Percentiles rank a stretch among this genome's conserved stretches.
phyloP scores from a whole-genome alignment of 768 basidiomycete genomes.

The Aureoboletus auriporus region DNA sequence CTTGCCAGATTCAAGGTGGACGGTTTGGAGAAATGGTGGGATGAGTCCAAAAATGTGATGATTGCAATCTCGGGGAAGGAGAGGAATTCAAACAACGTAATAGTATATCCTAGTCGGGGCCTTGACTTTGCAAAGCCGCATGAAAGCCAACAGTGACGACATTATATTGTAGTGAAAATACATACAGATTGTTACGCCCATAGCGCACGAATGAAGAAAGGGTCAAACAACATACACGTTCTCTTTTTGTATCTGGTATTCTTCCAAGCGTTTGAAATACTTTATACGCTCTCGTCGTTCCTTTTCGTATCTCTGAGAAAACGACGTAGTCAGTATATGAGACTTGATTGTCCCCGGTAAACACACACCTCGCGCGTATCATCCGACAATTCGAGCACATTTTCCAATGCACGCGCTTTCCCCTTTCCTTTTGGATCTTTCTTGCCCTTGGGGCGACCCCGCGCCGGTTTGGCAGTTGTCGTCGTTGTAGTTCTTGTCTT shows the following conservation, averaged over 20 bases:
- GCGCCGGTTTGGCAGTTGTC: constrained; percentile 6
- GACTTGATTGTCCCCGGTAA: background rate
- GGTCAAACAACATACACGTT: constrained; percentile 54
- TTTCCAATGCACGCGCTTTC: constrained; percentile 20
- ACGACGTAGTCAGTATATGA: background rate
- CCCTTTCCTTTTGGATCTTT: constrained; percentile 25
- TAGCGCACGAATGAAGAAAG: background rate
- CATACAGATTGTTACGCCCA: background rate
- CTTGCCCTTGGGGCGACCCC: constrained; percentile 21
- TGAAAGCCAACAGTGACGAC: too few species aligned
- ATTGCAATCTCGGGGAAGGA: too few species aligned
- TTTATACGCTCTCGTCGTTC: constrained; percentile 50
- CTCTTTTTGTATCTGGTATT: constrained; percentile 52
- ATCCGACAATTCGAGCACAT: constrained; percentile 27
- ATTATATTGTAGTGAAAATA: too few species aligned
- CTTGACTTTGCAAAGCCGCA: too few species aligned
- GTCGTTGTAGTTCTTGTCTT: constrained; percentile 4
- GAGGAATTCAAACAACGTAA: too few species aligned
- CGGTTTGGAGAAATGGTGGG: too few species aligned
- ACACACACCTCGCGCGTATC: constrained; percentile 29
- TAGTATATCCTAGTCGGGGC: too few species aligned
- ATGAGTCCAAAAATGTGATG: too few species aligned
- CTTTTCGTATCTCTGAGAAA: constrained; percentile 35
- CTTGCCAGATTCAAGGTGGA: too few species aligned
- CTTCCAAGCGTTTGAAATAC: constrained; percentile 50